Conservation (phyloP, 257 asterid genomes). For the Nicotiana knightiana region DNA sequence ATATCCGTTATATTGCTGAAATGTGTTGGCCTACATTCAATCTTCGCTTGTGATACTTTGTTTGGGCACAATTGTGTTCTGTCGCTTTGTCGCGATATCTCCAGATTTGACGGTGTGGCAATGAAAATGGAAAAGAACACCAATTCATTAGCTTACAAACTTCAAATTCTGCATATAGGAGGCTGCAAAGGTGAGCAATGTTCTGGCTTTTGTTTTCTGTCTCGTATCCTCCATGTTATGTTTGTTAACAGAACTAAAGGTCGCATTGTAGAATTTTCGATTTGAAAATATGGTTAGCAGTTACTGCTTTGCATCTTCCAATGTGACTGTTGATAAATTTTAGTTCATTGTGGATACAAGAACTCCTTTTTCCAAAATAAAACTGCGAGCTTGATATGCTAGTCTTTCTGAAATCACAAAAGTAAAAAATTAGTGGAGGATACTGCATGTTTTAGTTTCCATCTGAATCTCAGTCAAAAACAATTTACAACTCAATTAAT, state of each 20-base stretch:
- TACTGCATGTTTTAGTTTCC: not conserved
- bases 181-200: slow-evolving; percentile 62
- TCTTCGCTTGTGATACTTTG: slow-evolving; percentile 68
- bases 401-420: not conserved
- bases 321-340: not conserved
- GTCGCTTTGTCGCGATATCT: slow-evolving; percentile 53
- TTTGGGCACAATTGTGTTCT: slow-evolving; percentile 57
- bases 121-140: slow-evolving; percentile 21
- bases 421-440: not conserved
- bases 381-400: slow-evolving; percentile 6
- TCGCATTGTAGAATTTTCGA: not conserved
- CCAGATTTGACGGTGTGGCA: slow-evolving; percentile 14
- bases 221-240: slow-evolving; percentile 4
- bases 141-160: slow-evolving; percentile 34
- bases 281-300: not conserved
- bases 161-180: slow-evolving; percentile 60
- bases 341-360: not conserved
- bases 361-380: not conserved
- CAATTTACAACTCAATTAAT: not conserved
- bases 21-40: slow-evolving; percentile 49
- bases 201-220: not conserved
- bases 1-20: slow-evolving; percentile 53
- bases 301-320: not conserved
- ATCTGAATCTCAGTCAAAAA: not conserved
- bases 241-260: not conserved